These are phyloP conservation scores for Phaseolus coccineus DNA, from an alignment of 331 rosid species.

Conservation along the genomic window DNA sequence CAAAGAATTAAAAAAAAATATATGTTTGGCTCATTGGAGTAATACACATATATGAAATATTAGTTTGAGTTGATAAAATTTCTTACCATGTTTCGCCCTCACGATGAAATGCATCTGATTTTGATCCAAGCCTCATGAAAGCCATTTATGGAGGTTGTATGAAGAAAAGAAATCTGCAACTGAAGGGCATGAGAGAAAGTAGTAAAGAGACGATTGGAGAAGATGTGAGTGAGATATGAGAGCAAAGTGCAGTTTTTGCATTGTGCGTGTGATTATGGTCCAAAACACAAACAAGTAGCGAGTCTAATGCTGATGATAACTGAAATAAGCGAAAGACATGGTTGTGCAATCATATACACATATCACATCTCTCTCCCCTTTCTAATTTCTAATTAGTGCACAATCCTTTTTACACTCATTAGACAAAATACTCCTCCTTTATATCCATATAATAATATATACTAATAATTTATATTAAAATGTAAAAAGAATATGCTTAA, in stretches of 20 bases:
- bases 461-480: too few species aligned
- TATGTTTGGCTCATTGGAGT: background rate
- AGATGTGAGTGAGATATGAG: conserved; percentile 29
- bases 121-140: conserved; percentile 80
- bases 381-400: background rate
- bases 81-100: conserved; percentile 77
- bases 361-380: background rate
- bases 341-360: conserved; percentile 6
- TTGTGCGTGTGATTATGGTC: conserved; percentile 36
- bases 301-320: conserved; percentile 49
- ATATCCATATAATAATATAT: too few species aligned
- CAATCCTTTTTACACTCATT: too few species aligned
- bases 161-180: background rate
- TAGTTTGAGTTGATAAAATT: background rate
- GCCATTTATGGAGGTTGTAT: conserved; percentile 57
- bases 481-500: too few species aligned
- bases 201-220: background rate
- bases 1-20: background rate
- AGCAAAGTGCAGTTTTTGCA: conserved; percentile 41
- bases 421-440: too few species aligned
- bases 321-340: conserved; percentile 50
- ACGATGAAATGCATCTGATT: conserved; percentile 68
- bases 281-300: conserved; percentile 41
- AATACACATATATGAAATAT: background rate
- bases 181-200: conserved; percentile 7